Base-by-base conservation (phyloP, 257 asterid genomes). In the Fraxinus pennsylvanica region DNA sequence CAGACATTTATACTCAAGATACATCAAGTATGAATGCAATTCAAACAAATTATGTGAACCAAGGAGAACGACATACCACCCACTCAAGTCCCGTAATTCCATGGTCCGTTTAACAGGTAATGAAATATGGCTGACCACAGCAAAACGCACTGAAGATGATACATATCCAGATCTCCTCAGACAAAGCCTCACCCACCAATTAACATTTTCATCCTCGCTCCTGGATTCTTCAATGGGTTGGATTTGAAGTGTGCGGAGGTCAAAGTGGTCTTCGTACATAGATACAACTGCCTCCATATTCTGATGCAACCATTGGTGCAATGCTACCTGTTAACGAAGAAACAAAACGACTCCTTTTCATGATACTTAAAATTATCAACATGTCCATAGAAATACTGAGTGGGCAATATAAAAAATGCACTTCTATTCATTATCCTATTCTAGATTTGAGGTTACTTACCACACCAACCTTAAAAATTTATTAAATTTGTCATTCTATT, bases 251-350 rank as follows among this genome's bases (percentile, higher is more conserved):
- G 93, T 89, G 79, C 86, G 81, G 73, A 95, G 89, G 73, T 91
- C 98, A 85, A 95, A 95, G 81, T 85, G 92, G 74, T 95, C 99
- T 80, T 93, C 98, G 47, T 89, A 95, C 99, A 95, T 95, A 21
- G 96, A 95, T 68, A 86, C 96, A 82, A 95, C 92, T 30, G 97
- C 96, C 50, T 86, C 93, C 97, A 93, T 89, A 88, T 95, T 95
- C 82, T 90, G 97, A 84, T 89, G 97, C 86, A 93, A 76, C 99
- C 98, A 95, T 77, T 90, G 96, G 79, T 88, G 87, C 84, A 93
- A 68, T 52, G 91, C 97, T 79, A 88, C 99, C 99, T 95, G 90
- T 85, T 80, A 81, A 71, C 45, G 33, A 81, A 69, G 80, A 41
- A 71, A 41, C 30, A 83, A 38, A 71, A 41, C 4, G 22, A 70